Percentiles rank a stretch among this genome's conserved stretches.
phyloP scores from a whole-genome alignment of 1,284 basidiomycete species.

The Vanrija humicola region DNA sequence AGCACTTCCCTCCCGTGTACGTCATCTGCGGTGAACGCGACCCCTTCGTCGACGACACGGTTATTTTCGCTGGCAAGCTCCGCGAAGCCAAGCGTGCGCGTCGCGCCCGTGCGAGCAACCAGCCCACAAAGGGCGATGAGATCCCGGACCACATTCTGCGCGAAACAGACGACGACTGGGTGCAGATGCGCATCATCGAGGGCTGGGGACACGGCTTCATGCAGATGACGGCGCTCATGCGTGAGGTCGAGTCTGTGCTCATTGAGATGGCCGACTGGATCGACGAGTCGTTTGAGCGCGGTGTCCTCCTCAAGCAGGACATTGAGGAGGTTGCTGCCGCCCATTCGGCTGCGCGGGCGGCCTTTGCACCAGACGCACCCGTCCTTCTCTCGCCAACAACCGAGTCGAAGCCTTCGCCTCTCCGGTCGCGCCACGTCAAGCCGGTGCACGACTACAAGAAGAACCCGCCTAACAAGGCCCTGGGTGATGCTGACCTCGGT shows the following conservation, averaged over 20 bases:
- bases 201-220: slow-evolving; percentile 92
- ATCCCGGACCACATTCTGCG: slow-evolving; percentile 53
- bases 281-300: slow-evolving; percentile 63
- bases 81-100: slow-evolving; percentile 84
- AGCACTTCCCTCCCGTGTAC: slow-evolving; percentile 86
- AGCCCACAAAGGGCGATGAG: slow-evolving; percentile 45
- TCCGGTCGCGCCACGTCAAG: slow-evolving; percentile 39
- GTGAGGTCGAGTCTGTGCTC: slow-evolving; percentile 69
- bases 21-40: slow-evolving; percentile 94
- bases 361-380: slow-evolving; percentile 13
- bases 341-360: slow-evolving; percentile 19
- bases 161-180: slow-evolving; percentile 89
- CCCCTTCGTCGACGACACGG: slow-evolving; percentile 89
- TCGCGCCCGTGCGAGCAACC: slow-evolving; percentile 55
- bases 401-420: slow-evolving; percentile 10
- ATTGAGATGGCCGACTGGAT: slow-evolving; percentile 93
- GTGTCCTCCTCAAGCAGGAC: slow-evolving; percentile 32
- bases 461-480: slow-evolving; percentile 22
- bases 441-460: slow-evolving; percentile 37
- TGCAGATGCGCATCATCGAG: slow-evolving; percentile 82
- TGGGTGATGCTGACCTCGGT: slow-evolving; percentile 45
- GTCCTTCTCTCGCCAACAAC: not conserved
- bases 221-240: slow-evolving; percentile 86
- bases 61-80: slow-evolving; percentile 88
- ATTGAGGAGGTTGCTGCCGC: slow-evolving; percentile 26